Evolutionary conservation across 2,329 filamentous ascomycete species (phyloP).

Genomic region (Talaromyces albobiverticillius): DNA sequence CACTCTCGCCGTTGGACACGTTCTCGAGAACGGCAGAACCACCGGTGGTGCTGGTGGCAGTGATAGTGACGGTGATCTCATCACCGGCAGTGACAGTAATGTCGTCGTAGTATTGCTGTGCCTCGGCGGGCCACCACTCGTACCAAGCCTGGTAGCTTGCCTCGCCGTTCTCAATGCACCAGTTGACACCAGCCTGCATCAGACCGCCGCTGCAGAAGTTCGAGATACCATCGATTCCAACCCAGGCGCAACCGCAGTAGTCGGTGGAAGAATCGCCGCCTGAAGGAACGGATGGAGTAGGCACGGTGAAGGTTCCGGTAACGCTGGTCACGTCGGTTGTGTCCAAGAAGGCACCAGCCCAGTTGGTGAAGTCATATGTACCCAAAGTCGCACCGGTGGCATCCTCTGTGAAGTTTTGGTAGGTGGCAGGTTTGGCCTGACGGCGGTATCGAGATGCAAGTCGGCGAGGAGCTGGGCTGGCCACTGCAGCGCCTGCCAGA

Average conservation of each 20-base stretch:
- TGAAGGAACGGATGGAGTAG: not conserved
- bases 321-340: not conserved
- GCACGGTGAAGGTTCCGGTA: slow-evolving; percentile 5
- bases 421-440: not conserved
- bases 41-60: slow-evolving; percentile 1
- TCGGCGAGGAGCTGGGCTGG: not conserved
- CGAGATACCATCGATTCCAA: slow-evolving; percentile 50
- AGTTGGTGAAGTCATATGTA: slow-evolving; percentile 9
- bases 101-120: slow-evolving; percentile 3
- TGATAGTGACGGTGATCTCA: slow-evolving; percentile 8
- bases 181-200: slow-evolving; percentile 12
- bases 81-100: slow-evolving; percentile 6
- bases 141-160: slow-evolving; percentile 6
- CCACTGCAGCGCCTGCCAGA: slow-evolving; percentile 2
- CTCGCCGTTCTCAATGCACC: slow-evolving; percentile 8
- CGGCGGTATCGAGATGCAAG: not conserved
- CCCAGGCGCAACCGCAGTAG: slow-evolving; percentile 63
- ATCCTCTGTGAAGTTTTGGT: not conserved
- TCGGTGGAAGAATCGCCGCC: slow-evolving; percentile 16
- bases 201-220: slow-evolving; percentile 10
- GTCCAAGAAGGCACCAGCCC: slow-evolving; percentile 8
- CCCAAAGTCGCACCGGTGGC: not conserved
- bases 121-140: slow-evolving; percentile 11
- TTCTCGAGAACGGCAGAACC: slow-evolving; percentile 3
- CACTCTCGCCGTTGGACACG: not conserved